These are phyloP conservation scores for Casuarina equisetifolia DNA, from an alignment of 306 rosid species.

Conservation along the genomic window DNA sequence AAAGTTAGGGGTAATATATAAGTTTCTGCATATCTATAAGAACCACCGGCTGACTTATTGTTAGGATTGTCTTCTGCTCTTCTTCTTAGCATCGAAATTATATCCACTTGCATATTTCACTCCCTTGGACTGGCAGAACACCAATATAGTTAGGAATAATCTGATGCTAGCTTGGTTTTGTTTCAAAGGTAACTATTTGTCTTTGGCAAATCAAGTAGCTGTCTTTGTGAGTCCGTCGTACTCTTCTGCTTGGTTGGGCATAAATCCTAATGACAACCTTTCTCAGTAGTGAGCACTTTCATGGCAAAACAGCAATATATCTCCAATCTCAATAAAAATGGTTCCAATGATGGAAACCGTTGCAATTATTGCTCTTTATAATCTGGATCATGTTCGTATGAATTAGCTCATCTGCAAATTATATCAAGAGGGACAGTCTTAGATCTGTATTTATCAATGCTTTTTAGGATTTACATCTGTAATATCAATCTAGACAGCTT, in stretches of 20 bases:
- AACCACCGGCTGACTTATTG: background rate
- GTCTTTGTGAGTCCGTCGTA: background rate
- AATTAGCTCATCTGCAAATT: background rate
- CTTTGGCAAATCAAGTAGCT: background rate
- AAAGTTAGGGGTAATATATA: background rate
- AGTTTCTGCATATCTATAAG: too few species aligned
- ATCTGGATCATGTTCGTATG: background rate
- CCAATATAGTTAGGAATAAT: background rate
- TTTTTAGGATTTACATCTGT: too few species aligned
- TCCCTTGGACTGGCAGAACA: background rate
- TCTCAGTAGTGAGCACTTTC: background rate
- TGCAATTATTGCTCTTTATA: background rate
- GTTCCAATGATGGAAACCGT: background rate
- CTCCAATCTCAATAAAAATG: background rate
- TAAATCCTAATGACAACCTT: background rate
- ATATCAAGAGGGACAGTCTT: too few species aligned
- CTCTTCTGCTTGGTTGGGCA: background rate
- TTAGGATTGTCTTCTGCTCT: background rate
- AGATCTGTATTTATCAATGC: too few species aligned
- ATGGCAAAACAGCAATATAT: background rate
- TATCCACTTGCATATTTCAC: background rate
- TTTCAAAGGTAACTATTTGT: background rate
- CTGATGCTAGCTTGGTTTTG: background rate
- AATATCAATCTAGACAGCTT: too few species aligned
- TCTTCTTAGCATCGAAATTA: background rate